Percentiles rank a stretch among this genome's conserved stretches.
Conservation (phyloP, 1,139 yeast genomes). For the Eremothecium coryli region DNA sequence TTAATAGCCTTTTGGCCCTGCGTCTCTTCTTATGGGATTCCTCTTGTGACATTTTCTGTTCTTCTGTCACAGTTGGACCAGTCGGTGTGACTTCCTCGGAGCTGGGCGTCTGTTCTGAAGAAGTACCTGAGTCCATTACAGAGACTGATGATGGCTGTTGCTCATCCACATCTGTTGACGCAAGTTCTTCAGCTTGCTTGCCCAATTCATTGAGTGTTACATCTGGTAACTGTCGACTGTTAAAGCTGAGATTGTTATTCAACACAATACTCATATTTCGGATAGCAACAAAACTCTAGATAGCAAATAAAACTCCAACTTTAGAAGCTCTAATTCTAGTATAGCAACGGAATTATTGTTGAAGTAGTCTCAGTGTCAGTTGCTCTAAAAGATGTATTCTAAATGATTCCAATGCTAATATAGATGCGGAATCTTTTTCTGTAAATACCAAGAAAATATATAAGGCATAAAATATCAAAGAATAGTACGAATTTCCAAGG, state of each 20-base stretch:
- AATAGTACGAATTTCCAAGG: too few species aligned
- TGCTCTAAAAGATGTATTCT: neutral
- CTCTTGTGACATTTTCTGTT: neutral
- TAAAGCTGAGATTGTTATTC: conserved; percentile 5
- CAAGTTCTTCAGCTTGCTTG: neutral
- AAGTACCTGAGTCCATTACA: neutral
- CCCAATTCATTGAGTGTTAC: neutral
- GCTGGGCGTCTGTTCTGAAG: neutral
- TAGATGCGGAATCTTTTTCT: conserved; percentile 3
- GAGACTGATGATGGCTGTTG: neutral
- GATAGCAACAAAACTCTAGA: conserved; percentile 4
- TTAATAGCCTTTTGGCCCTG: conserved; percentile 1
- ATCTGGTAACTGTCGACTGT: conserved; percentile 3
- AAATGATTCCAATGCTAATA: conserved; percentile 3
- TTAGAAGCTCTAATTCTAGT: conserved; percentile 1
- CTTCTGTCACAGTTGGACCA: neutral
- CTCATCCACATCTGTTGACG: neutral
- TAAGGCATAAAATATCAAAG: too few species aligned
- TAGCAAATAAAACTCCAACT: neutral
- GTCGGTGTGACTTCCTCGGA: neutral
- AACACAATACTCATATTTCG: conserved; percentile 4
- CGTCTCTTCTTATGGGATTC: conserved; percentile 2
- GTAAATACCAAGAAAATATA: neutral
- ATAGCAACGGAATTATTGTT: conserved; percentile 5
- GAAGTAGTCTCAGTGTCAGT: conserved; percentile 2